Evolutionary conservation across 805 yeast genomes (phyloP), one percentile per base, ranked within the genome.

Genomic region (Candida nanaspora): DNA sequence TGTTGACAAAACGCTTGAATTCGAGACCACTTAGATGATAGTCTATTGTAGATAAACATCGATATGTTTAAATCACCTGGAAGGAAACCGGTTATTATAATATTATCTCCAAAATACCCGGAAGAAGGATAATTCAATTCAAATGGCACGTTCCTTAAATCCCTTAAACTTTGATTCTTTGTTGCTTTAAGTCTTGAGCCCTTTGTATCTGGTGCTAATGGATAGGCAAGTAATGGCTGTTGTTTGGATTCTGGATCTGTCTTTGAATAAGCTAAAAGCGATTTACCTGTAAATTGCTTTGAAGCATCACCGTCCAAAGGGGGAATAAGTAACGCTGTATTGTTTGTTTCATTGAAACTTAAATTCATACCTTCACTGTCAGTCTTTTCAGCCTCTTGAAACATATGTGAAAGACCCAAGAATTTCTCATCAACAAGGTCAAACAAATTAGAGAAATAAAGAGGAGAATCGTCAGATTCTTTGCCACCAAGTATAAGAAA

Each of bases 31-130:
- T 73, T 74, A 1, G 70, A 69, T 0, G 82, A 68, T 0, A 76
- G 74, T 23, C 64, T 66, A 56, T 78, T 75, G 62, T 63, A 76
- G 5, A 76, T 57, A 52, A 59, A 76, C 37, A 70, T 65, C 29
- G 74, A 74, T 41, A 68, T 70, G 53, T 65, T 73, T 48, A 53
- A 61, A 45, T 68, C 70, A 33, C 64, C 63, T 3, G 76, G 74
- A 37, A 72, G 57, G 40, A 71, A 78, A 0, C 93, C 93, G 2
- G 76, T 67, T 2, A 80, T 63, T 4, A 83, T 70, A 16, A 82
- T 53, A 47, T 79, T 81, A 43, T 79, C 78, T 4, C 88, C 89
- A 53, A 82, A 82, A 11, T 69, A 53, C 1, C 78, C 86, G 19
- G 82, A 78, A 0, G 76, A 68, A 2, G 88, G 85, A 47, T 65